Evolutionary conservation across 108 stramenopile species (phyloP).

Genomic region (Aurantiochytrium sp.): DNA sequence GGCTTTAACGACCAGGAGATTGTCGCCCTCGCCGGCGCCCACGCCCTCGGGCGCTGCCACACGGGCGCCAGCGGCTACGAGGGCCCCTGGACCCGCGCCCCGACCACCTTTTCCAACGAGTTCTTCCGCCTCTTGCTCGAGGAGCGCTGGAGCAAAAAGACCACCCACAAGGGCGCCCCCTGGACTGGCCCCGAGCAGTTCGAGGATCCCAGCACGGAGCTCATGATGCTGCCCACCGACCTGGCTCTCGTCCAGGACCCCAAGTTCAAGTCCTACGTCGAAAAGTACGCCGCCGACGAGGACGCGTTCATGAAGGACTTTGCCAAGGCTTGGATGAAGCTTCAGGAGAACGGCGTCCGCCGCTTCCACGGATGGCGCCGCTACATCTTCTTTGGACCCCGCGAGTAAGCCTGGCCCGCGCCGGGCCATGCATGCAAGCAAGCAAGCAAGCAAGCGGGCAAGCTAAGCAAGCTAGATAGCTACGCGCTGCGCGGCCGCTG

Average conservation of each 20-base stretch:
- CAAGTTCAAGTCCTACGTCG: slow-evolving; percentile 64
- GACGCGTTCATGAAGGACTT: slow-evolving; percentile 84
- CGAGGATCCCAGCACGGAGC: slow-evolving; percentile 42
- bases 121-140: slow-evolving; percentile 69
- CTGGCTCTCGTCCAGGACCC: slow-evolving; percentile 66
- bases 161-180: slow-evolving; percentile 38
- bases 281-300: slow-evolving; percentile 75
- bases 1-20: slow-evolving; percentile 87
- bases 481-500: no score
- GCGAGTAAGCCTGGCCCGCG: neutral
- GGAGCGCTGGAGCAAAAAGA: slow-evolving; percentile 62
- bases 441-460: no score
- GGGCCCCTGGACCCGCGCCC: slow-evolving; percentile 72
- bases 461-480: no score
- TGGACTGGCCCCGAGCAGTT: slow-evolving; percentile 38
- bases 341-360: slow-evolving; percentile 73
- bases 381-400: slow-evolving; percentile 2
- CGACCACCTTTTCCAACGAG: slow-evolving; percentile 74
- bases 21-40: slow-evolving; percentile 83
- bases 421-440: no score
- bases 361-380: slow-evolving; percentile 18
- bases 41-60: slow-evolving; percentile 79
- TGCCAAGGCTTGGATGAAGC: slow-evolving; percentile 79
- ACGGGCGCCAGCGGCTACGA: slow-evolving; percentile 70
- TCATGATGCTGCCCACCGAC: slow-evolving; percentile 77